phyloP scores from a whole-genome alignment of 164 flowering plant genomes.

The Vitis cinerea region DNA sequence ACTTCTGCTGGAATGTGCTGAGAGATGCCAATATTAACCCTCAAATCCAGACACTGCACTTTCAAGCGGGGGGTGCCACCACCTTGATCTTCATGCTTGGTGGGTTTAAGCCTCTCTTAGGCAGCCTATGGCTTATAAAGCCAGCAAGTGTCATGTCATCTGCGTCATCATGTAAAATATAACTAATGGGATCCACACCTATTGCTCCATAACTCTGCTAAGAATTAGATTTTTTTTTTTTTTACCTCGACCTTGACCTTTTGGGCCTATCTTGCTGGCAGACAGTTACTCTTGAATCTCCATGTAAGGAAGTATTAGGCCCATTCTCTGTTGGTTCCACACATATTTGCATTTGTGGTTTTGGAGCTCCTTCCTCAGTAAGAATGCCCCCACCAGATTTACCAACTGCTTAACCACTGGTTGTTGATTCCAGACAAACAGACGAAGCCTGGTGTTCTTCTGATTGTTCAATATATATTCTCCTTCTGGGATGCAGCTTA shows the following conservation, averaged over 20 bases:
- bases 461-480: background rate
- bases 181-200: constrained; percentile 13
- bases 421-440: too few species aligned
- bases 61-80: too few species aligned
- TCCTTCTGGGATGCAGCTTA: background rate
- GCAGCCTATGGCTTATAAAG: constrained; percentile 1
- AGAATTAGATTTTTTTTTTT: background rate
- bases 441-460: background rate
- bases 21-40: too few species aligned
- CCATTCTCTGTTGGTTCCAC: background rate
- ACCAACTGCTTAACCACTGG: too few species aligned
- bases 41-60: too few species aligned
- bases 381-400: too few species aligned
- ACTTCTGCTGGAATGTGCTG: too few species aligned
- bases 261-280: constrained; percentile 4
- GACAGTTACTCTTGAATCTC: background rate
- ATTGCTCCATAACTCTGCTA: constrained; percentile 8
- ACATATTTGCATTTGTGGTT: too few species aligned
- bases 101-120: constrained; percentile 3
- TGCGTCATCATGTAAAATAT: background rate
- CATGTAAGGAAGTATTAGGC: background rate
- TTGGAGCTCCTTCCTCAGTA: too few species aligned
- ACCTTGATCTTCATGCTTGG: background rate
- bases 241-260: background rate
- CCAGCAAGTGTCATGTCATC: constrained; percentile 13